Conservation (phyloP, 2,329 filamentous ascomycete genomes). For the Calonectria pauciramosa region DNA sequence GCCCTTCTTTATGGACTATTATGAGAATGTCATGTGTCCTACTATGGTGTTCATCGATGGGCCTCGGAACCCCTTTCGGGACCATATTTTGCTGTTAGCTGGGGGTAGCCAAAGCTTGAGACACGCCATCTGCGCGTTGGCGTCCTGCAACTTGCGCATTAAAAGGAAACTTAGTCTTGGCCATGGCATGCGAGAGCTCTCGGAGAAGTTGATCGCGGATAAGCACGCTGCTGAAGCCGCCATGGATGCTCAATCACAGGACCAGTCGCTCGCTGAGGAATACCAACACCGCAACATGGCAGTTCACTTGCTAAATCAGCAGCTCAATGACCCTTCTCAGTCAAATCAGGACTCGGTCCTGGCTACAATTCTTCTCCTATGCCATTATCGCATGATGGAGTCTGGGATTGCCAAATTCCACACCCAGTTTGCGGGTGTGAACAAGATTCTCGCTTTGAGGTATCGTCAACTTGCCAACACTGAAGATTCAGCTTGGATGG, state of each 20-base stretch:
- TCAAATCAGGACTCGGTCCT: constrained; percentile 89
- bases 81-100: constrained; percentile 84
- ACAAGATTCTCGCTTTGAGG: constrained; percentile 87
- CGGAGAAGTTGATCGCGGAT: constrained; percentile 62
- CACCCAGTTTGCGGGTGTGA: constrained; percentile 92
- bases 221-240: constrained; percentile 60
- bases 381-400: constrained; percentile 94
- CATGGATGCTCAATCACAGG: constrained; percentile 65
- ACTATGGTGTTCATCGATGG: constrained; percentile 93
- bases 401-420: constrained; percentile 94
- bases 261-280: constrained; percentile 81
- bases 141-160: constrained; percentile 92
- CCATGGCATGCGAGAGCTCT: constrained; percentile 66
- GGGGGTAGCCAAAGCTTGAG: constrained; percentile 85
- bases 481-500: constrained; percentile 88
- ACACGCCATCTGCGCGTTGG: constrained; percentile 90
- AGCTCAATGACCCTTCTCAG: constrained; percentile 81
- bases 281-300: constrained; percentile 86
- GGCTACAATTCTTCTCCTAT: constrained; percentile 88
- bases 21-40: constrained; percentile 91
- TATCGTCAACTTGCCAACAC: constrained; percentile 61
- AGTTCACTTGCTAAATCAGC: constrained; percentile 85
- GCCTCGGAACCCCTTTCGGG: constrained; percentile 86
- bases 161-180: constrained; percentile 76
- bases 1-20: constrained; percentile 93